Conservation (phyloP, 2,329 filamentous ascomycete genomes). For the Aspergillus sp. region DNA sequence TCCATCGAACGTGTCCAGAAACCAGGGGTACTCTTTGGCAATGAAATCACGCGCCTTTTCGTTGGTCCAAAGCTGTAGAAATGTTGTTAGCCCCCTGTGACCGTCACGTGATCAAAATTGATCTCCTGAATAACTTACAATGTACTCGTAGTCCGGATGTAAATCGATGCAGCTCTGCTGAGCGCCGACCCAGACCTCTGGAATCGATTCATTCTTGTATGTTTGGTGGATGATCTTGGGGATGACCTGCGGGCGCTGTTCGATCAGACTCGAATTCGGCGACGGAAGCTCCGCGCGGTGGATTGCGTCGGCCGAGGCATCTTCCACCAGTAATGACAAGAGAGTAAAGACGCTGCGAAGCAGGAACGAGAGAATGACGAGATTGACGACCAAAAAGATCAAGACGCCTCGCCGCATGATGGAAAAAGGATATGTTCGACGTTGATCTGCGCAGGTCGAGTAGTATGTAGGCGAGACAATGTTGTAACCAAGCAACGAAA, state of each 20-base stretch:
- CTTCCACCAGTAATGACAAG: conserved; percentile 60
- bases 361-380: conserved; percentile 56
- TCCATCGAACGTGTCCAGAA: conserved; percentile 63
- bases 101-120: not conserved
- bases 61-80: conserved; percentile 65
- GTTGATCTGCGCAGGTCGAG: not conserved
- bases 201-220: conserved; percentile 63
- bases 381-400: conserved; percentile 57
- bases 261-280: conserved; percentile 53
- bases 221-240: conserved; percentile 74
- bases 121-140: conserved; percentile 40
- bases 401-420: conserved; percentile 54
- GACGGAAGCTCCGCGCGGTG: conserved; percentile 57
- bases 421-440: conserved; percentile 8
- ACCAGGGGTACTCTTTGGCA: conserved; percentile 66
- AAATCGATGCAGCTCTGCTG: conserved; percentile 59
- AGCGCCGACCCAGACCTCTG: conserved; percentile 55
- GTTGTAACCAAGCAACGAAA: not conserved
- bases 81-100: conserved; percentile 11
- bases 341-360: conserved; percentile 63
- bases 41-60: conserved; percentile 63
- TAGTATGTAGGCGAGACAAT: not conserved
- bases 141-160: conserved; percentile 67
- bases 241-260: conserved; percentile 53
- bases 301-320: conserved; percentile 60